These are phyloP conservation scores for Tausonia pullulans DNA, from an alignment of 1,284 basidiomycete genomes.

Conservation along the genomic window DNA sequence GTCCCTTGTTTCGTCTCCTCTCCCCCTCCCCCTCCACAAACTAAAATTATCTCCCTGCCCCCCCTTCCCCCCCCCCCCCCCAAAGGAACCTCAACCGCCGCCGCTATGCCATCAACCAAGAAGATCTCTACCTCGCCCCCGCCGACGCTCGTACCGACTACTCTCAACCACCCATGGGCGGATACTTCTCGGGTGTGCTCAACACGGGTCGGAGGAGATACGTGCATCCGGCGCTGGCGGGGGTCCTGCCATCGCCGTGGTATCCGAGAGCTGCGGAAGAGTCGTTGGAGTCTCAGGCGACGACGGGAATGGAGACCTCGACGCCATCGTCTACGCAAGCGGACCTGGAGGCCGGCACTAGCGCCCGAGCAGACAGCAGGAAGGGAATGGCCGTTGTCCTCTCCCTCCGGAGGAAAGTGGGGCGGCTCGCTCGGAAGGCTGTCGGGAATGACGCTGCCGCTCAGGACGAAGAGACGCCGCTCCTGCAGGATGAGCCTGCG, in stretches of 20 bases:
- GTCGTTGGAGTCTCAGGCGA: constrained; percentile 27
- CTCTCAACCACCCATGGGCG: constrained; percentile 87
- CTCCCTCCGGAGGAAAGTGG: constrained; percentile 50
- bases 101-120: constrained; percentile 82
- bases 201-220: constrained; percentile 62
- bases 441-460: neutral
- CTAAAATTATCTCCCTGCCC: neutral
- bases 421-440: constrained; percentile 5
- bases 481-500: neutral
- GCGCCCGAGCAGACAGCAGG: constrained; percentile 28
- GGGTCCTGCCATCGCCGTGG: constrained; percentile 80
- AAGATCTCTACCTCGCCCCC: constrained; percentile 84
- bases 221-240: constrained; percentile 80
- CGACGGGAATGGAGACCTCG: neutral
- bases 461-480: neutral
- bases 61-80: neutral
- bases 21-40: neutral
- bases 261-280: constrained; percentile 46
- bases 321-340: constrained; percentile 1
- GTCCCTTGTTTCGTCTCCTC: constrained; percentile 18
- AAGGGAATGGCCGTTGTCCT: constrained; percentile 53
- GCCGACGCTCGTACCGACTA: constrained; percentile 85
- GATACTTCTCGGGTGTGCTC: constrained; percentile 79
- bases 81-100: constrained; percentile 64
- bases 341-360: constrained; percentile 26